Base-by-base conservation (phyloP, 2,329 filamentous ascomycete species). In the Allantophomopsis lycopodina region DNA sequence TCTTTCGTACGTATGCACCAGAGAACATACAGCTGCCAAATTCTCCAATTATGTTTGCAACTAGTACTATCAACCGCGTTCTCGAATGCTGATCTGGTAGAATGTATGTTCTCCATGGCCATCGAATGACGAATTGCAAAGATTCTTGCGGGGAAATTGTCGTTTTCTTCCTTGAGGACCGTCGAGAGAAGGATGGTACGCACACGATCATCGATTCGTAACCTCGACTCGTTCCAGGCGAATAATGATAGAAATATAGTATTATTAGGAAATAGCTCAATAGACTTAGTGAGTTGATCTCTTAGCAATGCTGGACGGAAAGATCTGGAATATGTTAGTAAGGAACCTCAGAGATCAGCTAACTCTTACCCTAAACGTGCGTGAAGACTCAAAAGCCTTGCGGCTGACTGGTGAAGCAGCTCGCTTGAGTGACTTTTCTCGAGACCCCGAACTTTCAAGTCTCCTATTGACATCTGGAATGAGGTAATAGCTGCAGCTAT, bases 191-290 rank as follows among this genome's bases (percentile, higher is more conserved):
- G 62, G 7, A 83, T 60, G 5, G 71, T 65, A n/a, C 83, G 76
- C 15, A 93, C 73, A 14, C 84, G 80, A 48, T 93, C 83, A 44
- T 86, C 73, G 40, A 91, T 69, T 17, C 79, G 72, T 34, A 85
- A 73, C 7, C 79, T 73, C 2, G 75, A 67, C 53, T 89, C 79
- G 45, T 83, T 78, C 65, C 79, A 83, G n/a, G 77, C 71, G 46
- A 81, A 81, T 0, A 91, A 61, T 1, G 71, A 65, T 1, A 93
- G 67, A 44, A 95, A 79, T 5, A 85, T 66, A 2, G 76, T 83
- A 60, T 94, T 95, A 37, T 66, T 65, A 0, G 87, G 85, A 54
- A 87, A 94, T 6, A 62, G 54, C 0, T 51, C 49, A 16, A 91
- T 63, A 44, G 79, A 82, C 2, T 65, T 60, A 4, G 64, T 59